Percentiles rank a stretch among this genome's conserved stretches.
These are phyloP conservation scores for Agaricus sinodeliciosus DNA, from an alignment of 768 basidiomycete genomes.

Conservation along the genomic window DNA sequence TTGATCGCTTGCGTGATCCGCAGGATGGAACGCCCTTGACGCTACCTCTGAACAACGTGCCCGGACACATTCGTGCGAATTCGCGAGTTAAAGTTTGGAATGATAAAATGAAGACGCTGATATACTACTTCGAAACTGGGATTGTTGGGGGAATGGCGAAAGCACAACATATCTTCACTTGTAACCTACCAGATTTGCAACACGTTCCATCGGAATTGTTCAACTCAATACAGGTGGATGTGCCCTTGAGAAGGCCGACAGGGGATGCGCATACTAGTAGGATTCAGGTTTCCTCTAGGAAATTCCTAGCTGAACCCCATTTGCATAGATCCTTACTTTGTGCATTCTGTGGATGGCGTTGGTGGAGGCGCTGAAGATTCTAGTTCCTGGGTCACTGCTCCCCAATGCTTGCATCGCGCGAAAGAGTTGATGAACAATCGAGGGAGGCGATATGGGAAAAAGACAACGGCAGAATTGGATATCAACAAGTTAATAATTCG, in stretches of 20 bases:
- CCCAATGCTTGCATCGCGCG: conserved; percentile 19
- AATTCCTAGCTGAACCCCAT: not conserved
- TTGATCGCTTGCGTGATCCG: conserved; percentile 27
- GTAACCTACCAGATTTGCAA: conserved; percentile 38
- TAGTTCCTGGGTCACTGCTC: conserved; percentile 13
- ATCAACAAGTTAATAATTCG: conserved; percentile 29
- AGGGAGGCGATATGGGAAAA: conserved; percentile 28
- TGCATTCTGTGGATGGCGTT: conserved; percentile 11
- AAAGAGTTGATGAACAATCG: conserved; percentile 25
- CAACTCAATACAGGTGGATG: conserved; percentile 29
- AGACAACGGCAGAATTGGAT: conserved; percentile 16
- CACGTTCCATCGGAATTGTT: conserved; percentile 29
- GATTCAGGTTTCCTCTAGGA: not conserved
- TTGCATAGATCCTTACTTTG: conserved; percentile 25
- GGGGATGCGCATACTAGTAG: conserved; percentile 21
- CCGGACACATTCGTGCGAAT: conserved; percentile 12
- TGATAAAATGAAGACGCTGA: conserved; percentile 28
- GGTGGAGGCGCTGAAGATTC: conserved; percentile 5
- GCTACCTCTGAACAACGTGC: conserved; percentile 25
- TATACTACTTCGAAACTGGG: conserved; percentile 19
- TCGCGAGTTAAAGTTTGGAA: conserved; percentile 17
- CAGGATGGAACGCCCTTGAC: conserved; percentile 25
- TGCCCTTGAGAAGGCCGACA: conserved; percentile 22
- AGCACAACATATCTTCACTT: conserved; percentile 41
- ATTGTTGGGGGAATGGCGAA: conserved; percentile 10